Percentiles rank a stretch among this genome's conserved stretches.
phyloP scores from a whole-genome alignment of 2,329 filamentous ascomycete species.

The Colletotrichum camelliae region DNA sequence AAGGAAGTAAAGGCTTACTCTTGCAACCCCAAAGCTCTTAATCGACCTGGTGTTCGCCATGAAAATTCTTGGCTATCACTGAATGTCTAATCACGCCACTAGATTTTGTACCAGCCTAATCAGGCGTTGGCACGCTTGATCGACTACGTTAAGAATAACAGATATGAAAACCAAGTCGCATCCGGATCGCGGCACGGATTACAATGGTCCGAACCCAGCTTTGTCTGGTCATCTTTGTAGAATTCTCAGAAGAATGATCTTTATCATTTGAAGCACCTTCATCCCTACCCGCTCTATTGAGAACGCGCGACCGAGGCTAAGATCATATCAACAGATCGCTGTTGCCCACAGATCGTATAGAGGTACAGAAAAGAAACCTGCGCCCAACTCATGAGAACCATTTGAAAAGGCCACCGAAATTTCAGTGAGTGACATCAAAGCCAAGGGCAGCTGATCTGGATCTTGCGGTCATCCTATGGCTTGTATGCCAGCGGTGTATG shows the following conservation, averaged over 20 bases:
- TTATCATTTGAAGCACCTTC: not conserved
- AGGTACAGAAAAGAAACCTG: no score
- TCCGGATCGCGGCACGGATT: not conserved
- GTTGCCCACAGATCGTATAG: no score
- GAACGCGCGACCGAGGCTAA: not conserved
- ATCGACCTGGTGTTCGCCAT: no score
- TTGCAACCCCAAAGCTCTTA: not conserved
- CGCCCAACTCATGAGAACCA: not conserved
- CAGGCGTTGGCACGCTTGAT: not conserved
- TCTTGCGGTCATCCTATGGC: not conserved
- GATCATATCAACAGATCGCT: not conserved
- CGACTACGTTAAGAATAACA: not conserved
- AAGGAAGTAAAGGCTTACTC: not conserved
- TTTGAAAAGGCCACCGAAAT: not conserved
- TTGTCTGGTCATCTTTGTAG: not conserved
- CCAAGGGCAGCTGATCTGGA: not conserved
- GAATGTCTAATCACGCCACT: not conserved
- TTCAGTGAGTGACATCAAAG: not conserved
- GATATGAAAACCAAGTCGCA: not conserved
- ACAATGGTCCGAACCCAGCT: not conserved
- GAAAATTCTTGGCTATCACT: no score
- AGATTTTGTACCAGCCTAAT: not conserved
- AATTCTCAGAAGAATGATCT: not conserved
- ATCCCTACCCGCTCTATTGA: not conserved
- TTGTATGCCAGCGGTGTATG: no score